These are phyloP conservation scores for Cicer pinnatifidum DNA, from an alignment of 306 rosid genomes.

Conservation along the genomic window DNA sequence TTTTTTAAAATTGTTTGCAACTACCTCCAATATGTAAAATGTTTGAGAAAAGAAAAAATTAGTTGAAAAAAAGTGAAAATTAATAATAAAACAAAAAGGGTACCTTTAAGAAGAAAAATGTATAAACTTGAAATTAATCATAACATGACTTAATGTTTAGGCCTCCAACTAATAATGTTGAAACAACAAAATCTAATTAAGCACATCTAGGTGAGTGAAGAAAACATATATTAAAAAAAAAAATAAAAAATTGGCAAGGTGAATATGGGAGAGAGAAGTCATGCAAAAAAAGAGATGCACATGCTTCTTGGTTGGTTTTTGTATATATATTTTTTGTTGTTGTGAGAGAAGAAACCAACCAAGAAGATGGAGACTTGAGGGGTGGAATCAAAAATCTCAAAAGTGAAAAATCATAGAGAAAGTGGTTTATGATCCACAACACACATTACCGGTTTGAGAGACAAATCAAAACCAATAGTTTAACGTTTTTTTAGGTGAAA, in stretches of 20 bases:
- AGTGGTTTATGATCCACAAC: constrained; percentile 44
- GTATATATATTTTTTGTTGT: neutral
- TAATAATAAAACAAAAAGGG: neutral
- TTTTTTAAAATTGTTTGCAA: neutral
- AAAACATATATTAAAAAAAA: neutral
- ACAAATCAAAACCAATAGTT: constrained; percentile 53
- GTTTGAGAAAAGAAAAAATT: neutral
- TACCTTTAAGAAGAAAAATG: constrained; percentile 26
- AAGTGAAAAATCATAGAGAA: constrained; percentile 33
- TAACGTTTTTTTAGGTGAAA: constrained; percentile 49
- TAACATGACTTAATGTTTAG: neutral
- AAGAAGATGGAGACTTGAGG: constrained; percentile 46
- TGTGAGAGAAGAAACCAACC: constrained; percentile 48
- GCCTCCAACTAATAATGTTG: constrained; percentile 24
- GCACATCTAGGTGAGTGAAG: constrained; percentile 38
- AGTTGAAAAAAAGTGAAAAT: neutral
- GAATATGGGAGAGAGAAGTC: constrained; percentile 1
- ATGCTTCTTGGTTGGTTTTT: constrained; percentile 45
- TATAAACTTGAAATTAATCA: neutral
- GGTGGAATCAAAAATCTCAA: constrained; percentile 42
- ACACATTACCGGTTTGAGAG: constrained; percentile 38
- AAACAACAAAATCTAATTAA: constrained; percentile 28
- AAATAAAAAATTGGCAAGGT: neutral
- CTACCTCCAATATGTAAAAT: neutral
- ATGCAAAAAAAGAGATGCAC: neutral